These are phyloP conservation scores for Diaporthe amygdali DNA, from an alignment of 2,329 filamentous ascomycete species.

Conservation along the genomic window DNA sequence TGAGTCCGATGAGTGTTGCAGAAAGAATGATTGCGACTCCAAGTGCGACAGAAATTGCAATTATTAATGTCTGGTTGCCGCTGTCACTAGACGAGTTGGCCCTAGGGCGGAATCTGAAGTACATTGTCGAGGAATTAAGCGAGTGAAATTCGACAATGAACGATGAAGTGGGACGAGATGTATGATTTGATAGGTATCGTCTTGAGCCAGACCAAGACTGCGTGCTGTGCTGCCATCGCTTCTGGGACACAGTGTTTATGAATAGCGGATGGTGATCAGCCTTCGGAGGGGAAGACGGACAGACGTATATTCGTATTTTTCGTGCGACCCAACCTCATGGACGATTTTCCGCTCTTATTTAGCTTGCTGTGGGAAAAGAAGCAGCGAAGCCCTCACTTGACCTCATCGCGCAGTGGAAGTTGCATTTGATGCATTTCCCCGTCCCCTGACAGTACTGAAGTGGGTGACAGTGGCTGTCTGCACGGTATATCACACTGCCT, in stretches of 20 bases:
- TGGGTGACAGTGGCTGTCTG: conserved; percentile 6
- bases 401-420: neutral
- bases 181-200: neutral
- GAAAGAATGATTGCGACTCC: neutral
- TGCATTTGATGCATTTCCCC: conserved; percentile 5
- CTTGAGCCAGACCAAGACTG: neutral
- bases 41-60: neutral
- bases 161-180: neutral
- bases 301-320: neutral
- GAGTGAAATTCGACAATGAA: neutral
- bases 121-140: conserved; percentile 4
- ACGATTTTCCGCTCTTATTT: neutral
- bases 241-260: neutral
- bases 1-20: neutral
- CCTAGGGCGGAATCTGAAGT: neutral
- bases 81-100: neutral
- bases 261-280: neutral
- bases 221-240: neutral
- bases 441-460: neutral
- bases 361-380: neutral
- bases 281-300: neutral
- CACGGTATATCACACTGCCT: neutral
- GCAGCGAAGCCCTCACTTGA: neutral
- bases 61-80: neutral
- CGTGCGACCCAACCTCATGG: conserved; percentile 10